Evolutionary conservation across 345 rosid species (phyloP), one percentile per base, ranked within the genome.

Genomic region (Euphorbia lathyris): DNA sequence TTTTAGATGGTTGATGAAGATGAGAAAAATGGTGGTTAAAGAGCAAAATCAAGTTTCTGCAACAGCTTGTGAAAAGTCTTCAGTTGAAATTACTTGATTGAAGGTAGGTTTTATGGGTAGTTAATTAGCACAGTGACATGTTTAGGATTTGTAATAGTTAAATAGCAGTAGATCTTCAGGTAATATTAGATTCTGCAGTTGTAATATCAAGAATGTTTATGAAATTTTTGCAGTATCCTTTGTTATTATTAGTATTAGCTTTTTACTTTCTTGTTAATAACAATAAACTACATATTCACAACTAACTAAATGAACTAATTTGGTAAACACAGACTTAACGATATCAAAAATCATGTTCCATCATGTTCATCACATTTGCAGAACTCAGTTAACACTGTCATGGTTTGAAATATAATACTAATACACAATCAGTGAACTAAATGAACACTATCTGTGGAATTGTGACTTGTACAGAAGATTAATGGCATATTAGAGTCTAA

Each of bases 1-100:
- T 38, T 43, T 66, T 0, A 69, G 11, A 19, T 71, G 93, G 87
- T 6, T 82, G 42, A 66, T 77, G 40, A 77, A 81, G 64, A 76
- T 78, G 78, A 85, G 85, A 78, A 88, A 70, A 75, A 75, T 78
- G 80, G 76, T 87, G 57, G 77, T 58, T 16, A 77, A 64, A 73
- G 96, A 88, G 59, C 86, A 81, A 22, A 88, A 90, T 45, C 97
- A 90, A 84, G 90, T 88, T 32, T 87, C 96, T 1, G 83, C 90
- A 16, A 11, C 83, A 17, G 34, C 59, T 55, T 75, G n/a, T 43
- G 69, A 38, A 22, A 79, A 84, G 25, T 64, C 81, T 34, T 61
- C 58, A 16, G 40, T 72, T 9, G 85, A 82, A 72, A 67, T 79
- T 27, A 75, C 80, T 7, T 79, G 7, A 81, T 59, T 59, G n/a